A percentile compares a stretch with the other conserved stretches of the same genome.
Evolutionary conservation across 2,329 filamentous ascomycete species (phyloP).

Genomic region (Neophaeococcomyces mojaviensis): DNA sequence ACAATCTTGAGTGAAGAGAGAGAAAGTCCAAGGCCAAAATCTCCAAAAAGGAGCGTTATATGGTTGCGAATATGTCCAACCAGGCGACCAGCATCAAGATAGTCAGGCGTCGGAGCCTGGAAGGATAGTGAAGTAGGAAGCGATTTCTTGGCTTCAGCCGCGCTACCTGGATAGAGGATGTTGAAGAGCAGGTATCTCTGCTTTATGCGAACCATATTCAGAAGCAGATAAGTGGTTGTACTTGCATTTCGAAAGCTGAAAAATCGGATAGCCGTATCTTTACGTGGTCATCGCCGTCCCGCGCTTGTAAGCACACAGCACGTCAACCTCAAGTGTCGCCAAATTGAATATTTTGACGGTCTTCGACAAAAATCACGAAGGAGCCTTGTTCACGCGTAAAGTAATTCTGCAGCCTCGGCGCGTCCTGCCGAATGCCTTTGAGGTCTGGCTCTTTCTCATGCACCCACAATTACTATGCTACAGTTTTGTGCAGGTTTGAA

Average conservation of each 20-base stretch:
- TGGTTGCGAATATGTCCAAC: slow-evolving; percentile 56
- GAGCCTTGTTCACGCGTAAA: too few relatives aligned
- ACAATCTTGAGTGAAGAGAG: slow-evolving; percentile 55
- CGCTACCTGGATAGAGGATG: slow-evolving; percentile 67
- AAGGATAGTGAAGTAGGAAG: slow-evolving; percentile 61
- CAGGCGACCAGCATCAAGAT: slow-evolving; percentile 53
- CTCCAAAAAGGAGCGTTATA: slow-evolving; percentile 70
- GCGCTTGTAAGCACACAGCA: background rate
- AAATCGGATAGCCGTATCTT: background rate
- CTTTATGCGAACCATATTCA: slow-evolving; percentile 84
- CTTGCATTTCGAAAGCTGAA: background rate
- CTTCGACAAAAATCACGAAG: too few relatives aligned
- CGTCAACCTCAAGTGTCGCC: background rate
- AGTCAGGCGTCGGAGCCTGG: slow-evolving; percentile 68
- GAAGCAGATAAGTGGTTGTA: background rate
- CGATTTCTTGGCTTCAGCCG: slow-evolving; percentile 24
- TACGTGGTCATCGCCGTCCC: background rate
- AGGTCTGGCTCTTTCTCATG: too few relatives aligned
- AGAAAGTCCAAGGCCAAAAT: slow-evolving; percentile 61
- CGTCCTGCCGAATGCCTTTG: too few relatives aligned
- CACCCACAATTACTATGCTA: too few relatives aligned
- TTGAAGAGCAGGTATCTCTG: slow-evolving; percentile 93
- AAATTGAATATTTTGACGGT: background rate
- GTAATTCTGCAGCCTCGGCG: too few relatives aligned
- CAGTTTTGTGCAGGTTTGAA: too few relatives aligned